Conservation (phyloP, 2,329 filamentous ascomycete genomes). For the Neonectria sp. region DNA sequence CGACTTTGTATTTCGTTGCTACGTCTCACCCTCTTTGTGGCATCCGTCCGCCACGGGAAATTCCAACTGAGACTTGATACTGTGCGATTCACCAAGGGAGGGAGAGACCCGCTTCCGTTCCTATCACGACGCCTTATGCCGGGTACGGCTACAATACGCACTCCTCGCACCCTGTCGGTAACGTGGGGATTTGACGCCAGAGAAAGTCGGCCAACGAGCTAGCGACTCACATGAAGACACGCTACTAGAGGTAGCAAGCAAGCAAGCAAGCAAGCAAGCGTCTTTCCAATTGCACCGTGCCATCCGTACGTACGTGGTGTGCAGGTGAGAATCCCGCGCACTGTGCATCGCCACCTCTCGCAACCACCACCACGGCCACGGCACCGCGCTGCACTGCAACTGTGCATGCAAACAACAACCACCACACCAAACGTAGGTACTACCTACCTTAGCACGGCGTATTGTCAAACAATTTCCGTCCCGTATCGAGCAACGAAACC, state of each 20-base stretch:
- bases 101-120: not conserved
- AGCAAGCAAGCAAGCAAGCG: constrained; percentile 1
- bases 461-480: constrained; percentile 18
- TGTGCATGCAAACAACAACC: constrained; percentile 12
- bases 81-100: not conserved
- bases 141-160: not conserved
- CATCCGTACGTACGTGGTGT: not conserved
- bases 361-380: constrained; percentile 20
- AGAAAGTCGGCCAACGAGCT: not conserved
- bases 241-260: not conserved
- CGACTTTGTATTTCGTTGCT: not conserved
- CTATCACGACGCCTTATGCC: not conserved
- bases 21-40: not conserved
- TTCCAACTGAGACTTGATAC: not conserved
- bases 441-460: constrained; percentile 1
- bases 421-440: constrained; percentile 17
- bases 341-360: constrained; percentile 49
- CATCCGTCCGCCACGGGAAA: not conserved
- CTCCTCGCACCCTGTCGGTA: not conserved
- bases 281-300: no score
- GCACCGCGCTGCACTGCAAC: constrained; percentile 5
- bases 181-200: not conserved
- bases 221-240: not conserved
- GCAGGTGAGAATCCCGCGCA: constrained; percentile 33
- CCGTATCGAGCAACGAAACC: constrained; percentile 3